Base-by-base conservation (phyloP, 176 grass and related monocot genomes). In the Pharus latifolius region DNA sequence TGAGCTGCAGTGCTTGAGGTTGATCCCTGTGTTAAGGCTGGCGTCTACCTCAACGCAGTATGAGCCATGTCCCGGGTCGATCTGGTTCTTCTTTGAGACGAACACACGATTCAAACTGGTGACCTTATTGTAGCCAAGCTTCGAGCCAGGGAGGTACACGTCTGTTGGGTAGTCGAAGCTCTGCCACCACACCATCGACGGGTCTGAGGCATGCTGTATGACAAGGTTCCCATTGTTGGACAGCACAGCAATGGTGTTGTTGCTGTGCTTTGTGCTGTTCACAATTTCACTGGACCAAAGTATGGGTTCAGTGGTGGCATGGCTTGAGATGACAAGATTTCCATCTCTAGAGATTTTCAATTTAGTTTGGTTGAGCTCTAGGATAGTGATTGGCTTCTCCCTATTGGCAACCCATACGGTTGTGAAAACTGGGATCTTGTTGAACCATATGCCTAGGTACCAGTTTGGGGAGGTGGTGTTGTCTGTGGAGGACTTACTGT, bases 151-250 rank as follows among this genome's bases (percentile, higher is more conserved):
- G 23, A 76, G 27, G 62, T 65, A 51, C 28, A 62, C 63, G 58
- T 83, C 53, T 2, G 72, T 52, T 7, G 63, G 80, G 29, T 76
- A 26, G n/a, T n/a, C n/a, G n/a, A n/a, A n/a, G n/a, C n/a, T n/a
- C n/a, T n/a, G n/a, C n/a, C n/a, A n/a, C n/a, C 20, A 69, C 27
- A 31, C 56, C 63, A 22, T n/a, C n/a, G 34, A 52, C 25, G 65
- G 59, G 18, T 70, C 59, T 63, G n/a, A n/a, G n/a, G n/a, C n/a
- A n/a, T n/a, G n/a, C n/a, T 69, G 33, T 43, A 80, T 35, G 15
- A 80, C 54, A 61, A 80, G 35, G 40, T 80, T 80, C 41, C 66
- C 77, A 49, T n/a, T 72, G 18, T 80, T 67, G 16, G 63, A 32
- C 2, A 72, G 57, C 31, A 42, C 29, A 18, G 77, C 66, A n/a